Evolutionary conservation across 164 flowering plant species (phyloP), one percentile per base, ranked within the genome.

Genomic region (Vitis rupestris): DNA sequence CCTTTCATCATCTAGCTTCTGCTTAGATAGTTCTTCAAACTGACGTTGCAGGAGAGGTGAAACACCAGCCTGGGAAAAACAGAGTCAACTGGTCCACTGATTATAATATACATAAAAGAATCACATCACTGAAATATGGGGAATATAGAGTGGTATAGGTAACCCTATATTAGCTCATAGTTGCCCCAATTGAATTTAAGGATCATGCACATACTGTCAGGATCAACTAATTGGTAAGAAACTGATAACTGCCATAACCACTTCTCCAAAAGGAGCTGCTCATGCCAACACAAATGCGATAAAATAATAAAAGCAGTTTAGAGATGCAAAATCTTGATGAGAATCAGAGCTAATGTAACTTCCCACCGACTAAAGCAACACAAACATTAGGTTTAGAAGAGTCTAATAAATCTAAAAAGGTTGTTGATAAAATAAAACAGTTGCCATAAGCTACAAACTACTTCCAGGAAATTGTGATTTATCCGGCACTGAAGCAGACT

Each of bases 41-140:
- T 96, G 99, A 48, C 77, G 77, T 69, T 96, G 99, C 63, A 96
- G 80, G 50, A 83, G 82, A 27, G 90, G 83, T n/a, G 99, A 81
- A 48, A 96, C 82, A 70, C 97, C 98, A 75, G 90, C 89, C 99
- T 96, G 81, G 56, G 51, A 73, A 74, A 37, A 37, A 23, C 27
- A 31, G 7, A 3, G 44, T 37, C 6, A 37, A 37, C 7, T 37
- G 44, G 1, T 0, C 44, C 44, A 37, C 0, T 37, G 44, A 37
- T 6, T 37, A 37, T 37, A 37, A 37, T 37, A 37, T 37, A 37
- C 44, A 37, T 37, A 37, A 6, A 37, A 37, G 44, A 37, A 37
- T 37, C 50, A 31, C 15, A 8, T 31, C 49, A 13, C 37, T 17
- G 44, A 15, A 14, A 61, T 31, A 44, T 15, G 14, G 15, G 9